phyloP scores from a whole-genome alignment of 116 monocot genomes.

The Thalassia testudinum region DNA sequence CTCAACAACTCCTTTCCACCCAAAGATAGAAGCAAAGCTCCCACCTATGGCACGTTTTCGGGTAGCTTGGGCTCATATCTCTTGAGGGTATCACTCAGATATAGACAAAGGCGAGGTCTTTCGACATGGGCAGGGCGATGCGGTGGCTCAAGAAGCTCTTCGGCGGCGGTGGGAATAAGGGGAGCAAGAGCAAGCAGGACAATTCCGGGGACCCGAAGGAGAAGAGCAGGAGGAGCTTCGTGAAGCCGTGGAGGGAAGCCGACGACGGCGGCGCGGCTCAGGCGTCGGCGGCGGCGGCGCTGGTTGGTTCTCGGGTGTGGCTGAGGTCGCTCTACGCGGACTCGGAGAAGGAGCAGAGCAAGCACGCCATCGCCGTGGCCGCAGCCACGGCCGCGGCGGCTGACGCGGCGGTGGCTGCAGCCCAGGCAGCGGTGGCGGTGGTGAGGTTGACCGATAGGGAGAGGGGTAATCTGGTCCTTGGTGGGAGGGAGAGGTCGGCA shows the following conservation, averaged over 20 bases:
- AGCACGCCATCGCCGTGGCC: slow-evolving; percentile 80
- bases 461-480: slow-evolving; percentile 7
- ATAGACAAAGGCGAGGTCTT: no score
- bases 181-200: no score
- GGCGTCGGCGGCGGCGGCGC: background rate
- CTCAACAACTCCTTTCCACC: no score
- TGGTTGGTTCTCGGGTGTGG: slow-evolving; percentile 11
- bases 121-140: background rate
- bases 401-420: slow-evolving; percentile 81
- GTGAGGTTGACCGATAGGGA: slow-evolving; percentile 71
- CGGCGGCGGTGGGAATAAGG: no score
- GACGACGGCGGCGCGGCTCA: background rate
- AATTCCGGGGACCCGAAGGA: slow-evolving; percentile 11
- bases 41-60: no score
- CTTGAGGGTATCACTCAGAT: no score
- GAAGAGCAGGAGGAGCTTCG: slow-evolving; percentile 59
- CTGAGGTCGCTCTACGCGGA: slow-evolving; percentile 20
- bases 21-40: no score
- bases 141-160: background rate
- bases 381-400: slow-evolving; percentile 77
- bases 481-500: slow-evolving; percentile 17
- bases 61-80: no score
- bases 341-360: slow-evolving; percentile 57
- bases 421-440: slow-evolving; percentile 74
- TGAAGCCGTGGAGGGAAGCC: slow-evolving; percentile 7